phyloP scores from a whole-genome alignment of 169 alveolate species.

The Eimeria sp. region DNA sequence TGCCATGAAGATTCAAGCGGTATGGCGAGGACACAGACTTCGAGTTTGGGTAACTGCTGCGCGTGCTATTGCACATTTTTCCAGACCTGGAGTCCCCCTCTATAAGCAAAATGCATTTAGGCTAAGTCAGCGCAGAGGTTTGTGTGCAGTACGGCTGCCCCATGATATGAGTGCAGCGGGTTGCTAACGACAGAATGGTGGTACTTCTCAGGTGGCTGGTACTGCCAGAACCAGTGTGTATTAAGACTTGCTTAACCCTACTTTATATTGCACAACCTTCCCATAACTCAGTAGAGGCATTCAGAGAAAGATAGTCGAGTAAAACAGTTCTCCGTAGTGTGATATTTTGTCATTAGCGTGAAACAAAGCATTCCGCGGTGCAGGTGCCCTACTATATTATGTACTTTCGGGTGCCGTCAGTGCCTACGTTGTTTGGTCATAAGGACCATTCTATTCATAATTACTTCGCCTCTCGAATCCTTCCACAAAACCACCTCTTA shows the following conservation, averaged over 20 bases:
- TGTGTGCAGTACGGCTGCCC: slow-evolving; percentile 6
- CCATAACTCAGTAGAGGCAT: neutral
- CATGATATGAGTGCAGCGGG: slow-evolving; percentile 24
- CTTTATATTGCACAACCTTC: neutral
- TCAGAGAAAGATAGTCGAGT: neutral
- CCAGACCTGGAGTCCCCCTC: neutral
- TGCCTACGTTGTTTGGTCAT: neutral
- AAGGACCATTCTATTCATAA: neutral
- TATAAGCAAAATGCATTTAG: neutral
- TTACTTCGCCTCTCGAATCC: neutral
- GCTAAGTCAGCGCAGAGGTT: slow-evolving; percentile 24
- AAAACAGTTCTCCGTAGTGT: neutral
- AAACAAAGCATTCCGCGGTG: neutral
- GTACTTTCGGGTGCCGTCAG: neutral
- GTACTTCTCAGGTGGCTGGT: neutral
- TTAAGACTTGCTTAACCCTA: neutral
- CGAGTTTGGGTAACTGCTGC: slow-evolving; percentile 59
- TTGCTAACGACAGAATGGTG: neutral
- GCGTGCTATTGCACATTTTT: slow-evolving; percentile 25
- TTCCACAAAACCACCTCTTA: neutral
- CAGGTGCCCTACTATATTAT: neutral
- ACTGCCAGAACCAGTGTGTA: neutral
- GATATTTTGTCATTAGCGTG: neutral
- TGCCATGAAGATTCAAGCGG: slow-evolving; percentile 58
- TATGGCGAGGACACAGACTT: slow-evolving; percentile 56